These are phyloP conservation scores for Alternaria consortialis DNA, from an alignment of 2,329 filamentous ascomycete species.

Conservation along the genomic window DNA sequence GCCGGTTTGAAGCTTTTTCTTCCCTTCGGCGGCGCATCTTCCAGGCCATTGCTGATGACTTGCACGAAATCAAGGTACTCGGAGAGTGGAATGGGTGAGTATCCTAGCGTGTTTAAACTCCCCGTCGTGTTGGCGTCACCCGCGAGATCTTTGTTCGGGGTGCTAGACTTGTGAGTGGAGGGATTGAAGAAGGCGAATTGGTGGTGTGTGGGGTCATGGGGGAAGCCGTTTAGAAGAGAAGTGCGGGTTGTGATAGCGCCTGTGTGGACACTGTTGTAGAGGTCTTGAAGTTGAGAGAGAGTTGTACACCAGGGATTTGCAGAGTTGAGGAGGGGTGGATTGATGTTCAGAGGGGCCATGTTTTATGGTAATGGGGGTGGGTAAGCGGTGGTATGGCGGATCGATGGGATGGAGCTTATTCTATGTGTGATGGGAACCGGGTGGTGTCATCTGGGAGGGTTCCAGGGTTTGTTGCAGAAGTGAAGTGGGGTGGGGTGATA, in stretches of 20 bases:
- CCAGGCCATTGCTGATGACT: conserved; percentile 53
- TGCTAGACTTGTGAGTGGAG: conserved; percentile 38
- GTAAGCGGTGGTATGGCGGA: too few relatives aligned
- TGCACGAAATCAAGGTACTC: conserved; percentile 67
- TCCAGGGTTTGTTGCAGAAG: not conserved
- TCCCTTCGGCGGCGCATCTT: conserved; percentile 5
- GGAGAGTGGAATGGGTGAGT: conserved; percentile 70
- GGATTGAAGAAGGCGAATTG: conserved; percentile 73
- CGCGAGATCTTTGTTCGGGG: conserved; percentile 30
- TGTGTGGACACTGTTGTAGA: conserved; percentile 69
- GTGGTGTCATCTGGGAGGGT: too few relatives aligned
- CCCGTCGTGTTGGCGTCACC: conserved; percentile 37
- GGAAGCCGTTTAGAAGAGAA: conserved; percentile 70
- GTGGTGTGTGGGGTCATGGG: conserved; percentile 67
- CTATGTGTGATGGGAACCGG: too few relatives aligned
- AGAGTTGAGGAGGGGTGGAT: conserved; percentile 76
- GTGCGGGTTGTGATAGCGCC: conserved; percentile 81
- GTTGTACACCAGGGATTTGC: conserved; percentile 79
- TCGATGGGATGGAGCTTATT: too few relatives aligned
- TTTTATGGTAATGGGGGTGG: not conserved
- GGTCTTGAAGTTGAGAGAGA: conserved; percentile 65
- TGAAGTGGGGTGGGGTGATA: conserved; percentile 6
- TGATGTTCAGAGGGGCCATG: conserved; percentile 58
- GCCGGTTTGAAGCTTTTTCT: conserved; percentile 62
- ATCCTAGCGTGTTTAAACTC: conserved; percentile 75